phyloP scores from a whole-genome alignment of 306 rosid species.

The Ormosia emarginata region DNA sequence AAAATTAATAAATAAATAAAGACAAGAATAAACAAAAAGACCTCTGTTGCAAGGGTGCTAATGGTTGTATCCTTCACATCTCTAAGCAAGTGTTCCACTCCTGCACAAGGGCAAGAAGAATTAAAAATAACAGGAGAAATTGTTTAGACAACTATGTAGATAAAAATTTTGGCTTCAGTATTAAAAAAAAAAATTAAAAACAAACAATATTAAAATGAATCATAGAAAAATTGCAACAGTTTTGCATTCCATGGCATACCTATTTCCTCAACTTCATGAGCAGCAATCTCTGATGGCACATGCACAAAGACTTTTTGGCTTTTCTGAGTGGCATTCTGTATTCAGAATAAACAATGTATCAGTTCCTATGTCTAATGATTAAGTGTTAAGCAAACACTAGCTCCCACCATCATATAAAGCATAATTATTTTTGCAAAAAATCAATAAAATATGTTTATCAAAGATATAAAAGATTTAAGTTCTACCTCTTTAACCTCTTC shows the following conservation, averaged over 20 bases:
- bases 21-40: background rate
- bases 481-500: constrained; percentile 88
- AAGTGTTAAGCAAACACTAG: constrained; percentile 5
- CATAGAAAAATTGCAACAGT: background rate
- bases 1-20: background rate
- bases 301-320: constrained; percentile 90
- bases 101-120: constrained; percentile 38
- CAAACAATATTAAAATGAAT: background rate
- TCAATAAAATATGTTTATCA: background rate
- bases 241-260: constrained; percentile 46
- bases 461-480: background rate
- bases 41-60: constrained; percentile 92
- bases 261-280: constrained; percentile 90
- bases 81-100: constrained; percentile 84
- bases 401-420: background rate
- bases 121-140: background rate
- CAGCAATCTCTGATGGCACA: constrained; percentile 84
- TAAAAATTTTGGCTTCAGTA: background rate
- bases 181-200: background rate
- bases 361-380: background rate
- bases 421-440: background rate
- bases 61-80: constrained; percentile 61
- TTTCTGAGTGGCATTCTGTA: constrained; percentile 88
- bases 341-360: constrained; percentile 20
- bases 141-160: background rate